These are phyloP conservation scores for Diaporthe sp. DNA, from an alignment of 2,329 filamentous ascomycete genomes.

Conservation along the genomic window DNA sequence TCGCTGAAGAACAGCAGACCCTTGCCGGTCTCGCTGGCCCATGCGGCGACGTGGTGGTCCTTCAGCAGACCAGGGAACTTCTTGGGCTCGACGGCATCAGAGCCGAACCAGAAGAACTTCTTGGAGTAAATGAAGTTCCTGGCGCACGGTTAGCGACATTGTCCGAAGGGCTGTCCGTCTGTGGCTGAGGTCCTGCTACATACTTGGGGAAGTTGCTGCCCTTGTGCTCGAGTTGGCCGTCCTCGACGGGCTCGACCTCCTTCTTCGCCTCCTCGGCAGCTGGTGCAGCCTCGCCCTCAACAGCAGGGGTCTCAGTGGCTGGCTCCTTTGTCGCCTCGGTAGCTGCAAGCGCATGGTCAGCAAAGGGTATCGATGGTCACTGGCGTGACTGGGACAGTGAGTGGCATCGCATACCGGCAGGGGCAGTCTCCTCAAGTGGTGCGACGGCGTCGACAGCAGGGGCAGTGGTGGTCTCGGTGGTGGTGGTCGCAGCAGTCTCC, in stretches of 20 bases:
- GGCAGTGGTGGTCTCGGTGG: slow-evolving; percentile 39
- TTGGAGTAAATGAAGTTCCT: slow-evolving; percentile 92
- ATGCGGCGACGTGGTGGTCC: slow-evolving; percentile 84
- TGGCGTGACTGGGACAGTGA: neutral
- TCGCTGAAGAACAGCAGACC: slow-evolving; percentile 93
- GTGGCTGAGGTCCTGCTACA: slow-evolving; percentile 49
- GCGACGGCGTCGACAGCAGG: slow-evolving; percentile 39
- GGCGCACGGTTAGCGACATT: slow-evolving; percentile 40
- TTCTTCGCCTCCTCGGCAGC: slow-evolving; percentile 54
- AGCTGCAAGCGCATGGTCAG: slow-evolving; percentile 30
- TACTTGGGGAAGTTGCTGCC: slow-evolving; percentile 88
- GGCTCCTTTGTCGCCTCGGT: slow-evolving; percentile 46
- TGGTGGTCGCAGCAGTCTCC: slow-evolving; percentile 50
- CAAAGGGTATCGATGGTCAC: neutral
- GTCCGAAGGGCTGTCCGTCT: neutral
- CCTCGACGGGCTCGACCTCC: slow-evolving; percentile 69
- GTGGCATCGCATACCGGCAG: slow-evolving; percentile 32
- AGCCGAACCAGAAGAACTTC: slow-evolving; percentile 90
- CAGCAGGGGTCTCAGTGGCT: slow-evolving; percentile 52
- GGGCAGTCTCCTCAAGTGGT: slow-evolving; percentile 34
- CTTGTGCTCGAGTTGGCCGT: slow-evolving; percentile 91
- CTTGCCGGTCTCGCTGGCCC: slow-evolving; percentile 94
- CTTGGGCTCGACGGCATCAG: slow-evolving; percentile 78
- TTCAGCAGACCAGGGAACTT: slow-evolving; percentile 82
- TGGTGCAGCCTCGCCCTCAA: slow-evolving; percentile 45